These are phyloP conservation scores for Zizania latifolia DNA, from an alignment of 176 grass and related monocot genomes.

Conservation along the genomic window DNA sequence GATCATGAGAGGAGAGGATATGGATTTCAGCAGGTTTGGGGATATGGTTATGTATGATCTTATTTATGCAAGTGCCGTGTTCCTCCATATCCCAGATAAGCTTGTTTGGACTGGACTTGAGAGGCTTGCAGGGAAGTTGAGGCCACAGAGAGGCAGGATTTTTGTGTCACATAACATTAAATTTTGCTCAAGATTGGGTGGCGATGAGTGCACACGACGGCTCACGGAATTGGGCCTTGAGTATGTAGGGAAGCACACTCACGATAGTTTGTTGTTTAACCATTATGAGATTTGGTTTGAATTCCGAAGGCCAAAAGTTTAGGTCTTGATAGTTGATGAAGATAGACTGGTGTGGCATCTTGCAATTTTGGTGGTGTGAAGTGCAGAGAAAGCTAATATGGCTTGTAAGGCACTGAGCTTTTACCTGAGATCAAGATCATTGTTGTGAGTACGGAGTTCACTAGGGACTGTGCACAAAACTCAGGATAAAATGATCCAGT, in stretches of 20 bases:
- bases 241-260: slow-evolving; percentile 64
- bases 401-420: not conserved
- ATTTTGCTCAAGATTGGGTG: slow-evolving; percentile 71
- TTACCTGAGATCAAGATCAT: not conserved
- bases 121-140: slow-evolving; percentile 62
- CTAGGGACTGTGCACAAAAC: not conserved
- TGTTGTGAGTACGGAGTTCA: not conserved
- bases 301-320: slow-evolving; percentile 59
- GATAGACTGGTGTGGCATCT: slow-evolving; percentile 20
- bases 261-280: slow-evolving; percentile 96
- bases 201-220: slow-evolving; percentile 58
- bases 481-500: slow-evolving; percentile 14
- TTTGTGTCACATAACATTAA: slow-evolving; percentile 96
- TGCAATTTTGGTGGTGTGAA: slow-evolving; percentile 21
- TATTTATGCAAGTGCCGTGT: slow-evolving; percentile 83
- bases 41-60: slow-evolving; percentile 74
- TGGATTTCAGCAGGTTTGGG: slow-evolving; percentile 84
- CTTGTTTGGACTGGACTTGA: slow-evolving; percentile 86
- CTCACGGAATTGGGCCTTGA: slow-evolving; percentile 65
- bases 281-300: slow-evolving; percentile 98
- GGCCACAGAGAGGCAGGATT: slow-evolving; percentile 65
- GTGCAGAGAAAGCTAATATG: slow-evolving; percentile 14
- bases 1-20: slow-evolving; percentile 72
- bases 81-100: slow-evolving; percentile 71
- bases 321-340: slow-evolving; percentile 13